Base-by-base conservation (phyloP, 352 stramenopile genomes). In the Globisporangium sylvaticum region DNA sequence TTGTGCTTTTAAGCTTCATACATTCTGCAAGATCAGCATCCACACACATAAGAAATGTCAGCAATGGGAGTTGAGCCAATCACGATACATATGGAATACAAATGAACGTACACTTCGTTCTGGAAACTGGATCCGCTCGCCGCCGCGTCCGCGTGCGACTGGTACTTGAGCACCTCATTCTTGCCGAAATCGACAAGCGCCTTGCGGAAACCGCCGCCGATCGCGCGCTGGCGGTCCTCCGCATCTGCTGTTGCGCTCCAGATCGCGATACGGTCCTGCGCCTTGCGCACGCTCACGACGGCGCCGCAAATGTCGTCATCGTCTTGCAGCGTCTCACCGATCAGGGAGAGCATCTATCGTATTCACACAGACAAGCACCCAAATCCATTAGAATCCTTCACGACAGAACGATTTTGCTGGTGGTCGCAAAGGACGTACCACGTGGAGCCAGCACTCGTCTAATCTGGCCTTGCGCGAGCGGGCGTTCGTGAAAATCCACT, bases 401-500 rank as follows among this genome's bases (percentile, higher is more conserved):
- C 24, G 8, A 31, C 1, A 61, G 9, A 15, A 9, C 9, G 20
- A 22, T 6, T 10, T 48, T 24, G 18, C 53, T 34, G n/a, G 10
- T 32, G 1, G 44, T 32, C 7, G n/a, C 15, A 15, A 5, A 22
- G 25, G 2, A 46, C 83, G 56, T 77, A 98, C 89, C 69, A 97
- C 96, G 70, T 96, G 96, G 48, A 98, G 85, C 96, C 95, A 98
- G 80, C 89, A 98, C 75, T 99, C 93, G 75, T 98, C 93, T 71
- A 96, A 81, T 74, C 90, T 80, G n/a, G 91, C 83, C 68, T 91
- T 93, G 67, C 97, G 91, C 58, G 93, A 92, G 71, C 97, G 97
- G 50, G 92, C 81, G 56, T 99, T 97, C 18, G 95, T 98, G 46
- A 99, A 91, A 65, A 99, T 97, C 84, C 97, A 99, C 80, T 99